A percentile compares a stretch with the other conserved stretches of the same genome.
Conservation (phyloP, 768 basidiomycete species). For the Leucocoprinus birnbaumii region DNA sequence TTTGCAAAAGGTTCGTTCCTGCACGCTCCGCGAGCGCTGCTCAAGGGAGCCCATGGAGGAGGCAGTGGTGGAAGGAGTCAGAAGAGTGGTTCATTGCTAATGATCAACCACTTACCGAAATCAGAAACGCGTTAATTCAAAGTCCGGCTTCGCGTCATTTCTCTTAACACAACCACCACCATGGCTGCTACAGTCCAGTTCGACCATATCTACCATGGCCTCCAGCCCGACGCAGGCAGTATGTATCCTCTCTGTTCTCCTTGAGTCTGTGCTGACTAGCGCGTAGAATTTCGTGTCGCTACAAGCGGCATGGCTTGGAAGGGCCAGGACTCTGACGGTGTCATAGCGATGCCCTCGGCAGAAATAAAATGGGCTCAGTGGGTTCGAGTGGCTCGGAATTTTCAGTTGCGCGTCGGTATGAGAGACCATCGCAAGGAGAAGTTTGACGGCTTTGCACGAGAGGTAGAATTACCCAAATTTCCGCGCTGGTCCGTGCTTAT, state of each 20-base stretch:
- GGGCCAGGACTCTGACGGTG: slow-evolving; percentile 61
- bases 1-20: slow-evolving; percentile 88
- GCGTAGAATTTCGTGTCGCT: slow-evolving; percentile 82
- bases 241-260: slow-evolving; percentile 31
- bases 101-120: slow-evolving; percentile 11
- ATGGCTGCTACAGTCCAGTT: slow-evolving; percentile 72
- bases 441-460: slow-evolving; percentile 93
- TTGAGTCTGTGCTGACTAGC: not conserved
- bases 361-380: slow-evolving; percentile 91
- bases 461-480: slow-evolving; percentile 47
- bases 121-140: slow-evolving; percentile 35
- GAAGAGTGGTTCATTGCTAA: slow-evolving; percentile 11
- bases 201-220: slow-evolving; percentile 79
- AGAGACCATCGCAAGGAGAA: slow-evolving; percentile 74
- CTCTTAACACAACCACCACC: slow-evolving; percentile 16
- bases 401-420: slow-evolving; percentile 83
- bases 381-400: slow-evolving; percentile 89
- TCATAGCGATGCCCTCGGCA: slow-evolving; percentile 58
- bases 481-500: not conserved
- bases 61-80: slow-evolving; percentile 12
- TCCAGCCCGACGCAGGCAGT: slow-evolving; percentile 79
- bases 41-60: slow-evolving; percentile 50
- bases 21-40: slow-evolving; percentile 58
- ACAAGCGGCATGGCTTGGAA: slow-evolving; percentile 95
- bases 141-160: slow-evolving; percentile 42